Evolutionary conservation across 768 basidiomycete species (phyloP).

Genomic region (Suillus variegatus): DNA sequence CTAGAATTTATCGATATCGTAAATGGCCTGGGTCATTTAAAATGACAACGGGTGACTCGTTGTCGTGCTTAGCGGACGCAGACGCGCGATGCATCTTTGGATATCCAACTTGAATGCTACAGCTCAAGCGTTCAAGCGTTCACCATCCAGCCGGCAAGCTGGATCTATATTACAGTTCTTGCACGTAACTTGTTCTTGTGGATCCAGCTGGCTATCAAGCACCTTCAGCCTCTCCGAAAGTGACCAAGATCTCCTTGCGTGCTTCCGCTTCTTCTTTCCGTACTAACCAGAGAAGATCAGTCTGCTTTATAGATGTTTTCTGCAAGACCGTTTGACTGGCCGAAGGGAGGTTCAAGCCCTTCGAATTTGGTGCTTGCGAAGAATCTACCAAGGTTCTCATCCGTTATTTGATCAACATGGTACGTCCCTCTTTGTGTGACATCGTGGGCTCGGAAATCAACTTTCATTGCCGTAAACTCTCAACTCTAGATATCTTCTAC

Average conservation of each 20-base stretch:
- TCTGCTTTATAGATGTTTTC: background rate
- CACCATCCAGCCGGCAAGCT: background rate
- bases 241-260: background rate
- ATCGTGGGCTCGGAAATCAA: background rate
- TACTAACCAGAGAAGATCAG: background rate
- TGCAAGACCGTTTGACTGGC: background rate
- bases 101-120: background rate
- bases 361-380: background rate
- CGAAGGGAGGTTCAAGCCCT: background rate
- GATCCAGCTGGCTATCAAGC: background rate
- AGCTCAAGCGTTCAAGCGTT: background rate
- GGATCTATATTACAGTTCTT: background rate
- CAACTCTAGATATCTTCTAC: background rate
- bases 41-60: background rate
- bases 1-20: too few relatives aligned
- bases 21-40: background rate
- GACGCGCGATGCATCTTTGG: background rate
- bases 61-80: background rate
- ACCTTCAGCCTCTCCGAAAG: background rate
- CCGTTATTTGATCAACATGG: background rate
- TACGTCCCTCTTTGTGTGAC: background rate
- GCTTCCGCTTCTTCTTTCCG: background rate
- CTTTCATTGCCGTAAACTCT: background rate
- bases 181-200: background rate
- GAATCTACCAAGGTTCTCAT: background rate